Evolutionary conservation across 106 monocot species (phyloP), one percentile per base, ranked within the genome.

Genomic region (Platanthera guangdongensis): DNA sequence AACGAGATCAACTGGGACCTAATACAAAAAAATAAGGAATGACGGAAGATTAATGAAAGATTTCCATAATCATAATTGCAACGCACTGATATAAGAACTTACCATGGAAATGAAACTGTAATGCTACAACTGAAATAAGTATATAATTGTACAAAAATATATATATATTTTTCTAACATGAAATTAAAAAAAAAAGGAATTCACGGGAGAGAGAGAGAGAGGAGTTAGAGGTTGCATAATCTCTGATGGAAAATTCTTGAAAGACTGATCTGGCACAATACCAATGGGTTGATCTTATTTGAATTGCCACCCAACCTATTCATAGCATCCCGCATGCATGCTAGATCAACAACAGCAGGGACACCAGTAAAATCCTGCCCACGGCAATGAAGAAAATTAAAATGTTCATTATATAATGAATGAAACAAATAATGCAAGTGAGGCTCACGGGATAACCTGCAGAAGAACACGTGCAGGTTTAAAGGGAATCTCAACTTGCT

Each of bases 381-480:
- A 80, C n/a, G 79, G 50, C 45, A 10, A 75, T 45, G 21, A 75
- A 22, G 19, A 83, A 21, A n/a, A 15, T 7, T 57, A 59, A 28
- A 25, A 50, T 32, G 47, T 47, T 71, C 51, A 51, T 21, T 19
- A 18, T 18, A 13, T 49, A 4, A 10, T 39, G n/a, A 50, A 70
- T 59, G 32, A 74, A 54, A 68, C 45, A 11, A 18, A 21, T 70
- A 57, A 30, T 53, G 50, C n/a, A 51, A 50, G 49, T 71, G 72
- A 72, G 51, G 49, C 50, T 47, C 7, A 53, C 9, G 48, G 12
- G 71, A 77, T 65, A 70, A 94, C 96, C 93, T 97, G 96, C 50
- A 97, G 87, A 50, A 97, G 93, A 59, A 97, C 93, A 74, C 93
- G 93, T 50, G 96, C 96, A 74, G 96, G 96, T 81, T 97, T 97